Evolutionary conservation across 441 rosid species (phyloP), one percentile per base, ranked within the genome.

Genomic region (Hura crepitans): DNA sequence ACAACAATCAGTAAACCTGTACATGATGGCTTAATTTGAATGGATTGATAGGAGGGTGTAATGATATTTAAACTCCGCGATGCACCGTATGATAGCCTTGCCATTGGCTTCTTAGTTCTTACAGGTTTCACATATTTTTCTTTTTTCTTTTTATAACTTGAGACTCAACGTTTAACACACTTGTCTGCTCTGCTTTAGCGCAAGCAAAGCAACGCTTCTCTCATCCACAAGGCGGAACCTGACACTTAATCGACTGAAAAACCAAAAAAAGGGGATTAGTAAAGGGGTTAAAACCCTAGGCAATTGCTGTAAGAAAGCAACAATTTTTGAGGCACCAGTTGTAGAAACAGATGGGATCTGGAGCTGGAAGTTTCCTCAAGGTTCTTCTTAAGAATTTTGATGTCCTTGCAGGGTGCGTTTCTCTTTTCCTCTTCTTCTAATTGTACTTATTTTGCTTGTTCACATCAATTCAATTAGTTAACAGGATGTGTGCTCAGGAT

Each of bases 331-430:
- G 18, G 22, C 2, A 23, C 14, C 49, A 15, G 20, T 14, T 23
- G 46, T 42, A 14, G 12, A 43, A 17, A 11, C 46, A 63, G 49
- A 75, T 75, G 78, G 78, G 78, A 75, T 75, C 61, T 81, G 94
- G 92, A 39, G 83, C 83, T 68, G 94, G 87, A 81, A 86, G 74
- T 78, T 90, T 94, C 71, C 51, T 94, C 62, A 89, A 88, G 78
- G 90, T 94, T 75, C 68, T 91, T 67, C 82, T 94, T 47, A 82
- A 85, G 70, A 94, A 92, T 89, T 87, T 91, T 49, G 97, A 94
- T 81, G 90, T 92, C 84, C 94, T 94, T 85, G 96, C 97, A 77
- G 88, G 93, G 98, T 91, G 74, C 22, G 72, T 47, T 33, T 18
- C 61, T 62, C 63, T 61, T 18, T 59, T 62, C 35, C 31, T 28